Base-by-base conservation (phyloP, 768 basidiomycete genomes). In the Collybia mongolica region DNA sequence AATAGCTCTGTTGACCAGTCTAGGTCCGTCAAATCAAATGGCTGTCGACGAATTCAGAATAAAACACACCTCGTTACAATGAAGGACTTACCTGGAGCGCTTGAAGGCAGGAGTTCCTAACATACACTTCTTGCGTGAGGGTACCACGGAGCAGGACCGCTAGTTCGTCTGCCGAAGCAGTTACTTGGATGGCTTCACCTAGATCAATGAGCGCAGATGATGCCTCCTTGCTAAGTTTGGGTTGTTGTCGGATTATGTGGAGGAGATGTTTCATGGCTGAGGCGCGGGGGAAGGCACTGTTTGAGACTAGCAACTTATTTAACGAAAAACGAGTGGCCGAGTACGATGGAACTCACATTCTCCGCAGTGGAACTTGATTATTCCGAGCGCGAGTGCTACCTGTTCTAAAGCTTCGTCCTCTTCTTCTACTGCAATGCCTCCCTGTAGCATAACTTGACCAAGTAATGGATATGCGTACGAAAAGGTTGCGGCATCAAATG, bases 1-100 rank as follows among this genome's bases (percentile, higher is more conserved):
- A 92, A 91, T 1, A 99, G 66, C 62, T 90, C 85, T 0, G 89
- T 82, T 2, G 88, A 90, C 88, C 94, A 99, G 53, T 97, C 94
- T 32, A 93, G 65, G 42, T 98, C 96, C 0, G 95, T 98, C 41
- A 98, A 66, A 67, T 98, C 97, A 56, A 98, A 88, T 0, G 94
- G 88, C 92, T 98, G 52, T 1, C 17, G 14, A 28, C 26, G 24
- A 2, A 47, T 37, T 19, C 58, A 49, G 42, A 37, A 47, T 14
- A 19, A n/a, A 11, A 48, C 29, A 17, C 7, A 46, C 18, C 6
- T 19, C 6, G 26, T 22, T 17, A 24, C 3, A 24, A 14, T 40
- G n/a, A 35, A 32, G 4, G 48, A 51, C 53, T 17, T 22, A 93
- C 94, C 79, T 94, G 92, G 2, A 98, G 73, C 0, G 94, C 79